A percentile compares a stretch with the other conserved stretches of the same genome.
Conservation (phyloP, 257 asterid species). For the Solanum peruvianum region DNA sequence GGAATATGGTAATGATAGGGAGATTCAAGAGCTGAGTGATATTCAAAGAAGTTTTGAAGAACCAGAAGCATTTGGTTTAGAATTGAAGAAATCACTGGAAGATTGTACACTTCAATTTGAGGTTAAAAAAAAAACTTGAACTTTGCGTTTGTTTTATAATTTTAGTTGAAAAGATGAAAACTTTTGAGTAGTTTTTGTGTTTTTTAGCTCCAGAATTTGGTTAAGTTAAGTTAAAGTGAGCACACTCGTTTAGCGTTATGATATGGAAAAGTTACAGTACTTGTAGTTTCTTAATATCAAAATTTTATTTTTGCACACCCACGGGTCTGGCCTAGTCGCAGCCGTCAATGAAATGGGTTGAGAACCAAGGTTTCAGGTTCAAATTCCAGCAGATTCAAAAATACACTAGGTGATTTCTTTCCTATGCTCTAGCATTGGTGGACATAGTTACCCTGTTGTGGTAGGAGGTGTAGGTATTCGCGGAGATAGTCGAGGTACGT, state of each 20-base stretch:
- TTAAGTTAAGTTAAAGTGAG: not conserved
- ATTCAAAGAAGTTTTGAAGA: slow-evolving; percentile 1
- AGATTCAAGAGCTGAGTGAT: slow-evolving; percentile 43
- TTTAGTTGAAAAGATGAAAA: not conserved
- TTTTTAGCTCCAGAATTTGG: not conserved
- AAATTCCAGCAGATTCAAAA: not conserved
- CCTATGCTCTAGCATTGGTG: not conserved
- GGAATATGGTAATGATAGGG: slow-evolving; percentile 19
- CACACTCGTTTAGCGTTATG: not conserved
- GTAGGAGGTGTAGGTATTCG: not conserved
- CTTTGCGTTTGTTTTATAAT: not conserved
- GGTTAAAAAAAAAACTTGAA: slow-evolving; percentile 16
- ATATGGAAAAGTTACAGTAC: not conserved
- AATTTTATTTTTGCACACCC: not conserved
- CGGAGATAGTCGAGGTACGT: not conserved
- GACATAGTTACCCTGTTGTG: not conserved
- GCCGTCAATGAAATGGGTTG: not conserved
- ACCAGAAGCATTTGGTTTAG: slow-evolving; percentile 11
- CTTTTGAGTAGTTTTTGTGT: not conserved
- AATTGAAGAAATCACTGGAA: slow-evolving; percentile 22
- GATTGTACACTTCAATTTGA: slow-evolving; percentile 32
- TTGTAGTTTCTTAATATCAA: not conserved
- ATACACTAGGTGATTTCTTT: no score
- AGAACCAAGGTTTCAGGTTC: not conserved
- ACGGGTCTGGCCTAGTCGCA: not conserved